Conservation (phyloP, 441 rosid species). For the Euphorbia corollata region DNA sequence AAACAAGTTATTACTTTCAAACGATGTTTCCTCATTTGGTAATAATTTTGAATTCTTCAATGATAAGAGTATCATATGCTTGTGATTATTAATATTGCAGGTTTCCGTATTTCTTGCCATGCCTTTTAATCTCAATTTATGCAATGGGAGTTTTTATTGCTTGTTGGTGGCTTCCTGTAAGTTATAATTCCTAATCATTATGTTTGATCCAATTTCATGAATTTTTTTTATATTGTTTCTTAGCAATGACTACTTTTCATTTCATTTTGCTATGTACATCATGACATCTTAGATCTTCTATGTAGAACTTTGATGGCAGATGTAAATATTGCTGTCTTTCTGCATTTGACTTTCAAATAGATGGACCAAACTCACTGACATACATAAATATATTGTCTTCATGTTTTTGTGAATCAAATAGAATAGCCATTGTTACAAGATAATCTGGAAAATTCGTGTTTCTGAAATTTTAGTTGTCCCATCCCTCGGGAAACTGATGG, state of each 20-base stretch:
- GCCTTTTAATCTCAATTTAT: conserved; percentile 49
- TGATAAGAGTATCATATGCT: not conserved
- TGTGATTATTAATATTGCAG: conserved; percentile 30
- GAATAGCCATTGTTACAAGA: too few relatives aligned
- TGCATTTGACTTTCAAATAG: not conserved
- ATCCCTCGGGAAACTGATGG: too few relatives aligned
- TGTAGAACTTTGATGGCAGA: not conserved
- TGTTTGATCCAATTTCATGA: not conserved
- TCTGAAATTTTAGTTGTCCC: too few relatives aligned
- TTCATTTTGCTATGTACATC: not conserved
- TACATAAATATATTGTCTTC: too few relatives aligned
- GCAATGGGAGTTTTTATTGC: conserved; percentile 44
- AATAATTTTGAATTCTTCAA: not conserved
- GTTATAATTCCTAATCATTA: conserved; percentile 15
- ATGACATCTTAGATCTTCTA: not conserved
- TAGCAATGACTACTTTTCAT: not conserved
- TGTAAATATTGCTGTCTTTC: not conserved
- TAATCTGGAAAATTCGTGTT: too few relatives aligned
- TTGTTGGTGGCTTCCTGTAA: conserved; percentile 69
- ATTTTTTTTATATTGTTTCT: not conserved
- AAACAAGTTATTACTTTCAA: conserved; percentile 2
- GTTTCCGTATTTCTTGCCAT: conserved; percentile 67
- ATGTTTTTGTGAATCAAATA: too few relatives aligned
- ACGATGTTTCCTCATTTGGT: not conserved
- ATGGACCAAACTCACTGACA: too few relatives aligned